Conservation (phyloP, 1,284 basidiomycete species). For the Marasmius fiardii region DNA sequence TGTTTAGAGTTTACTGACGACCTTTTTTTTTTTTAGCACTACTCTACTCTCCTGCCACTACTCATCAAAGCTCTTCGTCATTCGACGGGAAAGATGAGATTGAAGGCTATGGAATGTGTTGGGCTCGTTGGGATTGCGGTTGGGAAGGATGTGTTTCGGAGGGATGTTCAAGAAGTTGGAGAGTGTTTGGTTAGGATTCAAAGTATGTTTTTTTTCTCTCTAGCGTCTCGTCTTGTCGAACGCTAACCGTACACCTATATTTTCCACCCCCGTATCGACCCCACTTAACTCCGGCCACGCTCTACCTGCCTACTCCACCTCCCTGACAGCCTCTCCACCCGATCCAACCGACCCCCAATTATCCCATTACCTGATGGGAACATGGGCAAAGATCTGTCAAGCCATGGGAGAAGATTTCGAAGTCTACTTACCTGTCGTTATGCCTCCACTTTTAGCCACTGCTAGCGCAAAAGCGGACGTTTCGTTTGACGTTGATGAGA, state of each 20-base stretch:
- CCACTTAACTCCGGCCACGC: no score
- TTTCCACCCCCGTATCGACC: no score
- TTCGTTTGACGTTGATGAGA: constrained; percentile 62
- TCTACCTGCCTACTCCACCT: no score
- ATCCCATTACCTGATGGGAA: constrained; percentile 68
- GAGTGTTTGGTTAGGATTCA: constrained; percentile 77
- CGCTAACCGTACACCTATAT: no score
- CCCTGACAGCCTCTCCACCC: constrained; percentile 34
- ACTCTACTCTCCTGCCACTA: constrained; percentile 73
- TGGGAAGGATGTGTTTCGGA: constrained; percentile 71
- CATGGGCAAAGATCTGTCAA: constrained; percentile 83
- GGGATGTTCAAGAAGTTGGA: constrained; percentile 69
- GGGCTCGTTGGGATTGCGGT: constrained; percentile 82
- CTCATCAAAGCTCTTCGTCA: constrained; percentile 68
- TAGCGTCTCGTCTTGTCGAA: no score
- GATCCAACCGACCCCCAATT: constrained; percentile 67
- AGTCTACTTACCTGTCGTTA: constrained; percentile 78
- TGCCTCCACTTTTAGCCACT: constrained; percentile 72
- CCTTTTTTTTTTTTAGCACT: constrained; percentile 45
- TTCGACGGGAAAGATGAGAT: constrained; percentile 65
- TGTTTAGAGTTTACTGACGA: background rate
- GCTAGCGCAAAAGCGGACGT: constrained; percentile 80
- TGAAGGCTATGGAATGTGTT: constrained; percentile 86
- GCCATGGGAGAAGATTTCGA: constrained; percentile 80
- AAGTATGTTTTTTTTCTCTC: constrained; percentile 45